phyloP scores from a whole-genome alignment of 2,329 filamentous ascomycete genomes.

The Cryphonectria parasitica region DNA sequence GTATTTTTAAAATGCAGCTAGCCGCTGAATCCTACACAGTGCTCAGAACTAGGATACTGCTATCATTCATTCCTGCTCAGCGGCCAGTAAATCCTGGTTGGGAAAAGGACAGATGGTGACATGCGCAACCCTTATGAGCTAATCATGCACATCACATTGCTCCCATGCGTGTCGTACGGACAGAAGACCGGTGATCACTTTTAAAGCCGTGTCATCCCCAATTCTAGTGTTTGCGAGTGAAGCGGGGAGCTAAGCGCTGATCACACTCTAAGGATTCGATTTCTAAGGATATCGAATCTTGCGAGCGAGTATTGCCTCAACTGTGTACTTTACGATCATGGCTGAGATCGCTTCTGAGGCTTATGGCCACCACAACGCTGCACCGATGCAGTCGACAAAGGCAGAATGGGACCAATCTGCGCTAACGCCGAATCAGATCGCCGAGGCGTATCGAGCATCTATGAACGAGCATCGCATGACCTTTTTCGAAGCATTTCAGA shows the following conservation, averaged over 20 bases:
- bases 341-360: background rate
- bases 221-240: background rate
- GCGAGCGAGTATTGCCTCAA: background rate
- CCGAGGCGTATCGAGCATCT: constrained; percentile 13
- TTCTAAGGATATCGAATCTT: background rate
- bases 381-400: background rate
- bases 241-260: background rate
- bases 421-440: constrained; percentile 10
- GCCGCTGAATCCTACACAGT: background rate
- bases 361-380: background rate
- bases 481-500: background rate
- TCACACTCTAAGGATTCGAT: background rate
- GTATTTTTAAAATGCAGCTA: background rate
- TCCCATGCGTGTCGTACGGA: background rate
- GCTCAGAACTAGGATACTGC: too few species aligned
- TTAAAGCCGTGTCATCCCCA: background rate
- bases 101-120: background rate
- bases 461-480: constrained; percentile 12
- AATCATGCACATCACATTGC: background rate
- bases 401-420: background rate
- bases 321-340: background rate
- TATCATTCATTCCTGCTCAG: background rate
- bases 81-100: background rate
- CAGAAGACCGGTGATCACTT: background rate
- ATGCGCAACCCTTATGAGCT: background rate